A percentile compares a stretch with the other conserved stretches of the same genome.
These are phyloP conservation scores for Pochonia chlamydosporia DNA, from an alignment of 2,329 filamentous ascomycete genomes.

Conservation along the genomic window DNA sequence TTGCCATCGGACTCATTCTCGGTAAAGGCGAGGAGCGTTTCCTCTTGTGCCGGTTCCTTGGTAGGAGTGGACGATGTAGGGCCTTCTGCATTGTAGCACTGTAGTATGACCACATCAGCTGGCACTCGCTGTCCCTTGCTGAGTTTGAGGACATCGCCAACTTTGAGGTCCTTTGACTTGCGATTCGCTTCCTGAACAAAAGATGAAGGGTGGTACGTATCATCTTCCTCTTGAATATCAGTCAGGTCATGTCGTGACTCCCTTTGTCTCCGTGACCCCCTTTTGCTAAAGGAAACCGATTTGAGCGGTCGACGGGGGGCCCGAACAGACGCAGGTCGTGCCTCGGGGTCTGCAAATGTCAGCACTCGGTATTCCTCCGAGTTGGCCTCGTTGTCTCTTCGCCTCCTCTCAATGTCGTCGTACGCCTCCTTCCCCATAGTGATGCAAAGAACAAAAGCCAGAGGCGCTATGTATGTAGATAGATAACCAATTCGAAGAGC, in stretches of 20 bases:
- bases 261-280: constrained; percentile 24
- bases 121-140: constrained; percentile 89
- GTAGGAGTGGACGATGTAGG: constrained; percentile 19
- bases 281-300: constrained; percentile 28
- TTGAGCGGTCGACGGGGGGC: constrained; percentile 33
- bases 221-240: constrained; percentile 66
- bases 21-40: constrained; percentile 36
- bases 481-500: constrained; percentile 88
- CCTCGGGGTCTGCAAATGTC: constrained; percentile 56
- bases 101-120: constrained; percentile 88
- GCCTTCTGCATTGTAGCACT: constrained; percentile 63
- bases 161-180: constrained; percentile 81
- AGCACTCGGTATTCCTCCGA: constrained; percentile 81
- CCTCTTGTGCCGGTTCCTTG: constrained; percentile 29
- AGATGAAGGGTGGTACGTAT: constrained; percentile 39
- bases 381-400: constrained; percentile 89
- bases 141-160: constrained; percentile 92
- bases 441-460: constrained; percentile 86
- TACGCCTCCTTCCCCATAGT: constrained; percentile 94
- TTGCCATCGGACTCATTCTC: constrained; percentile 28
- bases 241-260: constrained; percentile 37
- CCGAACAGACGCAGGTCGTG: constrained; percentile 32
- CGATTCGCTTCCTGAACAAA: constrained; percentile 63
- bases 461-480: constrained; percentile 85
- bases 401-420: constrained; percentile 82